Evolutionary conservation across 75 land plant species (phyloP), one percentile per base, ranked within the genome.

Genomic region (Sequoia sempervirens): DNA sequence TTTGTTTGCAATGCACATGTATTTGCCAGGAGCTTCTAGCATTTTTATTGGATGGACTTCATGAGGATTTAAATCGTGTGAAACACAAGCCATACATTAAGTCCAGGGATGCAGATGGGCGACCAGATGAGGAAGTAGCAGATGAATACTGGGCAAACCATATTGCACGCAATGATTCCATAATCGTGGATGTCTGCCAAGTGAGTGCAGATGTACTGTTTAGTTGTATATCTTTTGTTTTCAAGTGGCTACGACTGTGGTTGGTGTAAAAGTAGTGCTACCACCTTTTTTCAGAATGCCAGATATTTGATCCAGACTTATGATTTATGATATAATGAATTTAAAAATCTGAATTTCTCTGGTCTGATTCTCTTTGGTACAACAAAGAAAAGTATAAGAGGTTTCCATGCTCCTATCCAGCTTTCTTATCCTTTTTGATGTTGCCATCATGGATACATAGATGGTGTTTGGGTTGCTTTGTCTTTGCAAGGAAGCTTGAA

Each of bases 131-230:
- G 83, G 95, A 91, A 88, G 93, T 96, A 83, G 98, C 98, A 32
- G 92, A 92, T 86, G 98, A 96, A 83, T 93, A 94, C 40, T 96
- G 98, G 98, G 92, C 95, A 66, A 96, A 94, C 82, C 95, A 96
- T 83, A 91, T 88, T 84, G 91, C 96, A 38, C 92, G 98, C 12
- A 96, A 96, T 92, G 92, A 96, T 88, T 96, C 98, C 0, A 94
- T 96, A 28, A 94, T 96, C 79, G 98, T 96, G 80, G 98, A 96
- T 89, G 93, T 96, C 8, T 96, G 93, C 89, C 98, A 96, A 90
- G 98, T 96, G 72, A 86, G 91, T 82, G 43, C 80, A 43, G 26
- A 78, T 45, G 13, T 43, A 78, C 50, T 45, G 12, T 78, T 75
- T 2, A 45, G 80, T 43, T 43, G 9, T 81, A 36, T 81, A 81